Conservation (phyloP, 257 asterid species). For the Hygrophila difformis region DNA sequence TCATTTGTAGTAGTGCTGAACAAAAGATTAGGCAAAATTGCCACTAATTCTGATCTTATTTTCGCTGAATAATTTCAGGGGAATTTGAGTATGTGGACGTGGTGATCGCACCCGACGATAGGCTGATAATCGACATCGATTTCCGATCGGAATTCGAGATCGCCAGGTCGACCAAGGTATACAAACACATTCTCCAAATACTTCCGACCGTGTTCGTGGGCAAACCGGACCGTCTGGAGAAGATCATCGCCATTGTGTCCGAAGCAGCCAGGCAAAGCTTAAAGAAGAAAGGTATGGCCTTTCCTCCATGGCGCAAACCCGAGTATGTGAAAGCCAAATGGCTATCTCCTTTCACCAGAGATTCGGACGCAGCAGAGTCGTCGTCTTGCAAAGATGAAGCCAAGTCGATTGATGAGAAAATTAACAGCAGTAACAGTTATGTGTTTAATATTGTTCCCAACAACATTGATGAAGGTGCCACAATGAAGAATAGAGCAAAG, state of each 20-base stretch:
- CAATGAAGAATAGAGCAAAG: no score
- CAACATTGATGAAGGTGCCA: no score
- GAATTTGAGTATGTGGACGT: slow-evolving; percentile 77
- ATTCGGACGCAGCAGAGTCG: no score
- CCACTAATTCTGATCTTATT: no score
- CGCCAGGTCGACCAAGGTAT: slow-evolving; percentile 79
- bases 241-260: slow-evolving; percentile 43
- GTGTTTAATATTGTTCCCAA: no score
- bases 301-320: slow-evolving; percentile 86
- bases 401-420: no score
- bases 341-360: slow-evolving; percentile 59
- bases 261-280: slow-evolving; percentile 80
- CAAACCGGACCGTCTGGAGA: slow-evolving; percentile 65
- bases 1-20: no score
- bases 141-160: slow-evolving; percentile 82
- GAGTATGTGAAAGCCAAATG: slow-evolving; percentile 80
- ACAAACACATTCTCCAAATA: slow-evolving; percentile 47
- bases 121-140: slow-evolving; percentile 69
- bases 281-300: slow-evolving; percentile 80
- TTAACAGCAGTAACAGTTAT: no score
- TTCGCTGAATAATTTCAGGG: slow-evolving; percentile 32
- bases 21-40: no score
- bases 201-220: slow-evolving; percentile 72
- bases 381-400: no score
- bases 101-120: slow-evolving; percentile 46